phyloP scores from a whole-genome alignment of 768 basidiomycete species.

The Strobilomyces echinocephalus region DNA sequence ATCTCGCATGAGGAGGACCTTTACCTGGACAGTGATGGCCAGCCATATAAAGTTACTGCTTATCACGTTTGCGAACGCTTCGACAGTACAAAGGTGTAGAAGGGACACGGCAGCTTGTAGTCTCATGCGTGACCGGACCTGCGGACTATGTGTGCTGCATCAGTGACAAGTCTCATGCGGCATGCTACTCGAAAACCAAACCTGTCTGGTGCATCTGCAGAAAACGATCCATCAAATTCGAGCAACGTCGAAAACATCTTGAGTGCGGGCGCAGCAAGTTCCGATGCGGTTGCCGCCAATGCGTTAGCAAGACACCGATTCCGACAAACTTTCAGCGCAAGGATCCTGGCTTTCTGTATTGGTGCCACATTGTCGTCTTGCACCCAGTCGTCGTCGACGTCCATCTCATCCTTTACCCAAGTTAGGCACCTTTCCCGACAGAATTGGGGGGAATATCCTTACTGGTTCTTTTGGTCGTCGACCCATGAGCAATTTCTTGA shows the following conservation, averaged over 20 bases:
- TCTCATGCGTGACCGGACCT: constrained; percentile 72
- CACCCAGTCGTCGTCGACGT: constrained; percentile 69
- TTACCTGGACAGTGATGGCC: constrained; percentile 73
- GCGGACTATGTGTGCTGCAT: constrained; percentile 38
- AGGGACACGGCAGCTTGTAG: constrained; percentile 78
- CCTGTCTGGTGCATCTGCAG: constrained; percentile 49
- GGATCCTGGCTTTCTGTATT: constrained; percentile 63
- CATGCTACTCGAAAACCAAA: constrained; percentile 26
- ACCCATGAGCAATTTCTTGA: constrained; percentile 66
- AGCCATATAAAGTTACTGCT: constrained; percentile 60
- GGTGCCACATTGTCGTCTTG: constrained; percentile 58
- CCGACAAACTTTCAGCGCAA: constrained; percentile 75
- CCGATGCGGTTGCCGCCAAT: constrained; percentile 49
- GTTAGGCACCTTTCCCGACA: neutral
- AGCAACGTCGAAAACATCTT: constrained; percentile 73
- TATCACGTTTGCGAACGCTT: constrained; percentile 54
- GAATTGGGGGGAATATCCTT: constrained; percentile 18
- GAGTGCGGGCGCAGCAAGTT: constrained; percentile 70
- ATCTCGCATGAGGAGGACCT: constrained; percentile 8
- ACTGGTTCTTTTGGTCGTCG: constrained; percentile 45
- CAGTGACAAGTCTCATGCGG: constrained; percentile 1
- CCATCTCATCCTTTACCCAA: constrained; percentile 48
- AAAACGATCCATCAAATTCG: constrained; percentile 61
- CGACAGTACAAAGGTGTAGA: constrained; percentile 66
- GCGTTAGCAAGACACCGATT: constrained; percentile 75